These are phyloP conservation scores for Coniella lustricola DNA, from an alignment of 2,329 filamentous ascomycete species.

Conservation along the genomic window DNA sequence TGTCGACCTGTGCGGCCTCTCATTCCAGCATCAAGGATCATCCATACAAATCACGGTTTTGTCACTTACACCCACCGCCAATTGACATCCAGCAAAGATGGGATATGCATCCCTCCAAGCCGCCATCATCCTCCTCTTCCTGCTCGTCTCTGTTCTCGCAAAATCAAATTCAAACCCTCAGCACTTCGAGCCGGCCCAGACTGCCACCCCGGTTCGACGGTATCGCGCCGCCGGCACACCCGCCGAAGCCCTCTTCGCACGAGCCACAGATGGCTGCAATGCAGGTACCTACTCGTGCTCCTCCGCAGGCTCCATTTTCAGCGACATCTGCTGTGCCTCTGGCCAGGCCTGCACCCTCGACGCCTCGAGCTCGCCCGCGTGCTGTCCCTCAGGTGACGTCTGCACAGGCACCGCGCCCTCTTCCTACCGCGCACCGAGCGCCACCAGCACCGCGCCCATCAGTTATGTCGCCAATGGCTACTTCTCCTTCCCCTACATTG, in stretches of 20 bases:
- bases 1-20: not conserved
- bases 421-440: conserved; percentile 27
- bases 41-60: no score
- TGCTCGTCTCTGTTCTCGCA: conserved; percentile 16
- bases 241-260: conserved; percentile 15
- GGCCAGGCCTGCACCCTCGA: conserved; percentile 46
- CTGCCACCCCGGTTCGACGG: conserved; percentile 15
- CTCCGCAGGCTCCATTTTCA: conserved; percentile 38
- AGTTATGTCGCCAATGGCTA: conserved; percentile 51
- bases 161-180: conserved; percentile 21
- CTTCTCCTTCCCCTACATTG: conserved; percentile 54
- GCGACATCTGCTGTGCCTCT: conserved; percentile 43
- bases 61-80: not conserved
- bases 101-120: conserved; percentile 5
- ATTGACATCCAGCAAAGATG: conserved; percentile 9
- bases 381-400: conserved; percentile 41
- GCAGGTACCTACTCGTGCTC: conserved; percentile 44
- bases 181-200: conserved; percentile 25
- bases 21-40: not conserved
- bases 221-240: conserved; percentile 17
- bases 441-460: conserved; percentile 28
- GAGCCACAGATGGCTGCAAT: conserved; percentile 32
- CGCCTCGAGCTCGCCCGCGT: conserved; percentile 41
- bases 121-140: conserved; percentile 11
- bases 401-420: conserved; percentile 50